Evolutionary conservation across 1,284 basidiomycete genomes (phyloP), one percentile per base, ranked within the genome.

Genomic region (Leccinum laetum): DNA sequence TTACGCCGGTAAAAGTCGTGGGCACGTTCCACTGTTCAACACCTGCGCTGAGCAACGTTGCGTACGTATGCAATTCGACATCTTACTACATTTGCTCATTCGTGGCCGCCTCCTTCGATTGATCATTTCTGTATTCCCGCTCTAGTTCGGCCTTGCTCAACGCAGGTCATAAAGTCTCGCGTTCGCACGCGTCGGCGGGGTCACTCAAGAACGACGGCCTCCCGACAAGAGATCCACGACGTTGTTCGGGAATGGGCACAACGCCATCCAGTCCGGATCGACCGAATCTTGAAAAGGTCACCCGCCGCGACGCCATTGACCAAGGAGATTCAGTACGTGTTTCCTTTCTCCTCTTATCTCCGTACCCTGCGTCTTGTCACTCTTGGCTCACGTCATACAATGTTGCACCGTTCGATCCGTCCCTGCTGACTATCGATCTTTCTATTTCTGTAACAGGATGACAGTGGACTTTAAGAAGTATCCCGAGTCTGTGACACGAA

Each of bases 131-230:
- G 2, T 4, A 16, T 13, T 56, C 26, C 26, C 53, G 11, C 26
- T 55, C 80, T 72, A 90, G 94, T 2, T 97, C 95, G 44, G 96
- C 94, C 1, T 81, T 99, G 21, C 84, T 99, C 5, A 89, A 99
- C 70, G 94, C 88, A 2, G 94, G 95, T 2, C 88, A 94, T 79
- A 79, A 85, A 61, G 85, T 98, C 41, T 97, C 95, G 5, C 88
- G 97, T 16, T 97, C 95, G 0, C 97, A 99, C 78, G 95, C 95
- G 0, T 84, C 84, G 21, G 80, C 94, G 1, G 97, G 97, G 0
- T 97, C 94, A 2, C 78, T 99, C 69, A 99, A 99, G 82, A 98
- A 35, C 97, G 7, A 84, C 89, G 41, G 96, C 95, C 1, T 83
- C 90, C 1, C 83, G 89, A 41, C 76, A 80, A 29, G 89, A 92